A percentile compares a stretch with the other conserved stretches of the same genome.
phyloP scores from a whole-genome alignment of 305 asterid genomes.

The Fraxinus velutina region DNA sequence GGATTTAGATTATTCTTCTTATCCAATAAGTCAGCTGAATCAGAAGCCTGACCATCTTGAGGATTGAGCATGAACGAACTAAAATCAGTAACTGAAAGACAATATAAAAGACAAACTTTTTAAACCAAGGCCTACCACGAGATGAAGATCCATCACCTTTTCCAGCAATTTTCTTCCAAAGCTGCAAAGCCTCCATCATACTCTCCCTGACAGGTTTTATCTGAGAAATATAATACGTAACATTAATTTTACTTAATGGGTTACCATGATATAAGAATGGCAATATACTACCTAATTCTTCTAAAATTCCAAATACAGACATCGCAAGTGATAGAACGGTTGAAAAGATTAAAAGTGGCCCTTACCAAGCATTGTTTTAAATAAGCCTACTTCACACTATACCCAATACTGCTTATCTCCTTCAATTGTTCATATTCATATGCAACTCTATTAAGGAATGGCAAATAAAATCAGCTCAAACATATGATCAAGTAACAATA shows the following conservation, averaged over 20 bases:
- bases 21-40: slow-evolving; percentile 51
- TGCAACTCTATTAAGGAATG: not conserved
- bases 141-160: slow-evolving; percentile 75
- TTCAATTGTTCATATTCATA: slow-evolving; percentile 12
- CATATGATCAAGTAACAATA: not conserved
- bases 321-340: slow-evolving; percentile 10
- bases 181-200: slow-evolving; percentile 86
- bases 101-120: slow-evolving; percentile 10
- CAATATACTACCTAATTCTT: slow-evolving; percentile 8
- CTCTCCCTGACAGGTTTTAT: slow-evolving; percentile 94
- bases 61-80: slow-evolving; percentile 25
- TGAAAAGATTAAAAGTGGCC: slow-evolving; percentile 3
- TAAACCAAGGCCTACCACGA: slow-evolving; percentile 46
- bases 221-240: slow-evolving; percentile 34
- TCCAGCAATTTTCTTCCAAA: slow-evolving; percentile 89
- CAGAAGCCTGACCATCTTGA: slow-evolving; percentile 70
- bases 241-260: slow-evolving; percentile 14
- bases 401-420: not conserved
- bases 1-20: slow-evolving; percentile 43
- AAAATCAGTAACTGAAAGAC: slow-evolving; percentile 11
- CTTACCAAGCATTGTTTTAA: not conserved
- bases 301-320: slow-evolving; percentile 12
- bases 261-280: slow-evolving; percentile 7
- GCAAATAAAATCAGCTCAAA: not conserved
- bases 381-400: not conserved